Conservation (phyloP, 2,329 filamentous ascomycete species). For the Nectriaceae sp. region DNA sequence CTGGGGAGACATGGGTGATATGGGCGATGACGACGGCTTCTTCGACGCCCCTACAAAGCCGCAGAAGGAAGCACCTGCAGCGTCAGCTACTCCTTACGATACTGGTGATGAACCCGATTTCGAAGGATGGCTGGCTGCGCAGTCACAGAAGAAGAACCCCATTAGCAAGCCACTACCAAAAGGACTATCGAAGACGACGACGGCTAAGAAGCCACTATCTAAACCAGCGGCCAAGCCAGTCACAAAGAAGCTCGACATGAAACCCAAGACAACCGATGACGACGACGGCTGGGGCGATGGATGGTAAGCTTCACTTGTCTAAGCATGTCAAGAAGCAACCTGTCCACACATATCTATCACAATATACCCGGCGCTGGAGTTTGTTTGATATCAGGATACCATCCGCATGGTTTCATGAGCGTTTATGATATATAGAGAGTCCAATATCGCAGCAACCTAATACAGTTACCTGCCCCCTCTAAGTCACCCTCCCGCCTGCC, state of each 20-base stretch:
- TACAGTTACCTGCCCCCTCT: too few species aligned
- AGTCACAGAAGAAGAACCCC: constrained; percentile 71
- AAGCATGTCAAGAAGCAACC: neutral
- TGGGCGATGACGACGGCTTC: constrained; percentile 55
- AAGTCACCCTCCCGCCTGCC: too few species aligned
- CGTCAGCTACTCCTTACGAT: constrained; percentile 61
- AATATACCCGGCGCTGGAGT: constrained; percentile 12
- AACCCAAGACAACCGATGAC: constrained; percentile 60
- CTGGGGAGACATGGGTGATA: constrained; percentile 73
- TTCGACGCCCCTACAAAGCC: constrained; percentile 34
- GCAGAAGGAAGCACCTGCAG: constrained; percentile 34
- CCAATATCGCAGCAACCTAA: too few species aligned
- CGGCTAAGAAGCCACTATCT: constrained; percentile 41
- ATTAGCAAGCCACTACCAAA: constrained; percentile 73
- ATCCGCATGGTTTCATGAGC: constrained; percentile 2
- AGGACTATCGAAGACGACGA: constrained; percentile 67
- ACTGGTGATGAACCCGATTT: constrained; percentile 88
- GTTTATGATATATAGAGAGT: too few species aligned
- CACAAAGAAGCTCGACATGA: constrained; percentile 70
- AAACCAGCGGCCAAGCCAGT: constrained; percentile 48
- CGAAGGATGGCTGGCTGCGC: constrained; percentile 89
- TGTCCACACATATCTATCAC: constrained; percentile 2
- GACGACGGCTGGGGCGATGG: constrained; percentile 68
- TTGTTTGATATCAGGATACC: constrained; percentile 21
- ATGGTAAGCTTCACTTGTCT: constrained; percentile 45